Base-by-base conservation (phyloP, 176 grass and related monocot genomes). In the Secale cereale region DNA sequence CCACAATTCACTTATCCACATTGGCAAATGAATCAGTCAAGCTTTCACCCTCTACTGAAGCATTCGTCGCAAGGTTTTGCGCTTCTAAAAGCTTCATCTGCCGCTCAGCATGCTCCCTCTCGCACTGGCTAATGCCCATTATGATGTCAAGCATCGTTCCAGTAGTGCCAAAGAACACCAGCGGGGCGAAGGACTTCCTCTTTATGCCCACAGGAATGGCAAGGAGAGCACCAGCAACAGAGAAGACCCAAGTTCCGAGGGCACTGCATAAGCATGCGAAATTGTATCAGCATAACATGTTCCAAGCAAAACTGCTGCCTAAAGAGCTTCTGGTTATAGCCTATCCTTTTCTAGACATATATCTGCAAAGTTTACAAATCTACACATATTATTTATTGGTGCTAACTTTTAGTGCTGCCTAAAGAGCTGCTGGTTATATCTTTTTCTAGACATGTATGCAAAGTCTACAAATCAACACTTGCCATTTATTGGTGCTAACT, bases 121-220 rank as follows among this genome's bases (percentile, higher is more conserved):
- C 93, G 3, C 97, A 98, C 37, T 95, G 91, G 81, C 81, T 95
- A 89, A 98, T 95, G 66, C 97, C 97, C 82, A 89, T 94, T 59
- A 98, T 92, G 71, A 98, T 95, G 81, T 98, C 97, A 67, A 95
- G 90, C 97, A 98, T 98, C n/a, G 93, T 98, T 78, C 97, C 97
- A 16, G 97, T 98, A 2, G 93, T 95, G 37, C 91, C 97, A 22
- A 94, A 98, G 59, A 95, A 98, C 27, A 98, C 93, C 54, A 98
- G 78, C 1, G 97, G 97, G 15, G 81, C 93, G 15, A 98, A 83
- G 0, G 97, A 98, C 82, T 98, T 98, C 83, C 65, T 95, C 59
- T 92, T 91, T 86, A 98, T 95, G 48, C 97, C 97, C 46, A 98
- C 91, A 30, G 93, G 97, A 87, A 98, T 98, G 23, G 97, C 93